These are phyloP conservation scores for Trichophaea hybrida DNA, from an alignment of 2,329 filamentous ascomycete species.

Conservation along the genomic window DNA sequence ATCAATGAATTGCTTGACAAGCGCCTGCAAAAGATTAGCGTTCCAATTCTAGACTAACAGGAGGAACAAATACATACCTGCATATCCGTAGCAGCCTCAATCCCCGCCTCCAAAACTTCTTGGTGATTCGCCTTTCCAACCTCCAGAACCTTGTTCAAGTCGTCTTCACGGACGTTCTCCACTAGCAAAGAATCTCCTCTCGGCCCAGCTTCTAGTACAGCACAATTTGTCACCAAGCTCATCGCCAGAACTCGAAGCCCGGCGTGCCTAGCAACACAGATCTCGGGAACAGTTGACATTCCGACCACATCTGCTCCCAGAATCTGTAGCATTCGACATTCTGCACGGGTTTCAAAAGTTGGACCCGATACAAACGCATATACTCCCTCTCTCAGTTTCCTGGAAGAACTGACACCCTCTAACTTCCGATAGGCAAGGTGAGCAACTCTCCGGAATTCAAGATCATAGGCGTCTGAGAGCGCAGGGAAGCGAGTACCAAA, in stretches of 20 bases:
- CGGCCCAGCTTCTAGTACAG: constrained; percentile 44
- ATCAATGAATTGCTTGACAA: constrained; percentile 19
- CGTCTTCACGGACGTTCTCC: constrained; percentile 33
- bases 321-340: constrained; percentile 46
- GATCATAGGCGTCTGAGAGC: constrained; percentile 51
- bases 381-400: constrained; percentile 48
- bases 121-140: constrained; percentile 49
- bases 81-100: constrained; percentile 47
- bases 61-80: constrained; percentile 32
- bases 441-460: constrained; percentile 43
- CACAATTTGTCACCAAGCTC: constrained; percentile 51
- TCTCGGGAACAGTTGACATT: constrained; percentile 57
- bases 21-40: constrained; percentile 9
- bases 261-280: constrained; percentile 49
- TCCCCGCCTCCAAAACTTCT: constrained; percentile 49
- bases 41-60: neutral
- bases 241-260: constrained; percentile 50
- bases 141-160: constrained; percentile 43
- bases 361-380: constrained; percentile 52
- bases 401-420: constrained; percentile 32
- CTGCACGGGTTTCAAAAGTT: constrained; percentile 51
- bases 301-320: constrained; percentile 55
- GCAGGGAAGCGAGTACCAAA: constrained; percentile 50
- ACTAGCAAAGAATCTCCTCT: constrained; percentile 44
- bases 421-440: constrained; percentile 45